Conservation (phyloP, 2,329 filamentous ascomycete genomes). For the Curvularia verruculosa region DNA sequence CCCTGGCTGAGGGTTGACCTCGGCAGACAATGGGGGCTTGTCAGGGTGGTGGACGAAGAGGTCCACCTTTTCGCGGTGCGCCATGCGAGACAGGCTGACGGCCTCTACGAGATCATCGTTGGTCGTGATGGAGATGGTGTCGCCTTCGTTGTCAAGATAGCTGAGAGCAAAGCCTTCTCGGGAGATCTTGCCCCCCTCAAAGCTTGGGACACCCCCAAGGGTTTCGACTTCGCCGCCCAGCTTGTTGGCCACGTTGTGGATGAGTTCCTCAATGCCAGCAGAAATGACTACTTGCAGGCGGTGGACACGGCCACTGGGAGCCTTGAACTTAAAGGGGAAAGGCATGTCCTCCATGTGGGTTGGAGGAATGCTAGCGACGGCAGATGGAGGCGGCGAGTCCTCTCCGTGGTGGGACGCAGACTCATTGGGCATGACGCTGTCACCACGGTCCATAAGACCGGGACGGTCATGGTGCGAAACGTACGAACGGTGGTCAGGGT, state of each 20-base stretch:
- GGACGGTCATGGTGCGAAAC: constrained; percentile 79
- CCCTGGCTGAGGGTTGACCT: constrained; percentile 64
- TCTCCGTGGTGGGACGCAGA: constrained; percentile 92
- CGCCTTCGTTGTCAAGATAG: constrained; percentile 96
- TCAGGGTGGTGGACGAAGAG: constrained; percentile 94
- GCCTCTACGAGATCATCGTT: constrained; percentile 92
- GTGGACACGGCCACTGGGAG: constrained; percentile 91
- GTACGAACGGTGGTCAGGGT: constrained; percentile 71
- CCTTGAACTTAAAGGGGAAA: constrained; percentile 99
- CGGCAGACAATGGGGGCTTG: constrained; percentile 76
- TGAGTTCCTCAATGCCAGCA: constrained; percentile 79
- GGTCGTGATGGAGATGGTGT: constrained; percentile 95
- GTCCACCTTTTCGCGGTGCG: constrained; percentile 88
- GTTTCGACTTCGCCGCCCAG: constrained; percentile 81
- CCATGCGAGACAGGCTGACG: constrained; percentile 79
- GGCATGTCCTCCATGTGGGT: constrained; percentile 69
- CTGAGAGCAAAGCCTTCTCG: constrained; percentile 86
- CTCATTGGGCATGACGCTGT: constrained; percentile 90
- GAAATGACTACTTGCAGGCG: constrained; percentile 83
- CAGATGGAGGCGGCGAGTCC: constrained; percentile 73
- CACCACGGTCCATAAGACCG: constrained; percentile 66
- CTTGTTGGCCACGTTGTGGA: constrained; percentile 79
- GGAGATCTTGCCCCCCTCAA: constrained; percentile 79
- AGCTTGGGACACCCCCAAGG: constrained; percentile 79
- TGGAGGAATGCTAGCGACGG: constrained; percentile 62